Percentiles rank a stretch among this genome's conserved stretches.
These are phyloP conservation scores for Leptomonas pyrrhocoris DNA, from an alignment of 208 protist genomes.

Conservation along the genomic window DNA sequence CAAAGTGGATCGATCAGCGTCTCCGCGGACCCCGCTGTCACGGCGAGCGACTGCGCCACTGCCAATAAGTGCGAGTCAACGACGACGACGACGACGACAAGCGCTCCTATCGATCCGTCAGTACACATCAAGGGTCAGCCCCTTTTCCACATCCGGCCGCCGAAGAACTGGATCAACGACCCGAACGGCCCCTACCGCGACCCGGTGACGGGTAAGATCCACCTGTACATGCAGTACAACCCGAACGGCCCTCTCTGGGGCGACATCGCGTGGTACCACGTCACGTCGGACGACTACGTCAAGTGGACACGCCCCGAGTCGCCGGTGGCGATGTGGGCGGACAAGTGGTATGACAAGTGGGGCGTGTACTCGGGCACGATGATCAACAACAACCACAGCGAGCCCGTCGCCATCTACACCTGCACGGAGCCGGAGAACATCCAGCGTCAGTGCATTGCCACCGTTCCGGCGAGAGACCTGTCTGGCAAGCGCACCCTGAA, in stretches of 20 bases:
- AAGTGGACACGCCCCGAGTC: too few species aligned
- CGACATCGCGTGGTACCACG: too few species aligned
- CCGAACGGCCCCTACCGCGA: too few species aligned
- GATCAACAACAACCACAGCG: conserved; percentile 41
- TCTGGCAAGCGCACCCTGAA: conserved; percentile 32
- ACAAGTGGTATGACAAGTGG: too few species aligned
- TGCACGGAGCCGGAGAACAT: conserved; percentile 46
- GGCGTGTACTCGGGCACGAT: too few species aligned
- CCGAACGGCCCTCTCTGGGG: too few species aligned
- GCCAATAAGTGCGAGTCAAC: neutral
- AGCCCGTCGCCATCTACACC: conserved; percentile 52
- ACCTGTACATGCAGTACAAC: too few species aligned
- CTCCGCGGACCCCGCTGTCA: conserved; percentile 1
- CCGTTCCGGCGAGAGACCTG: conserved; percentile 24
- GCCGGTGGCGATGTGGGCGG: too few species aligned
- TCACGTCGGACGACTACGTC: too few species aligned
- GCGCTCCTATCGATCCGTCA: conserved; percentile 2
- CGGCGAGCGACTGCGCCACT: conserved; percentile 14
- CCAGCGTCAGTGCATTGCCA: conserved; percentile 60
- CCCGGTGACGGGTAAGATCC: too few species aligned
- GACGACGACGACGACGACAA: conserved; percentile 13
- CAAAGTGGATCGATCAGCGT: conserved; percentile 6
- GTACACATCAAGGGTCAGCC: conserved; percentile 28
- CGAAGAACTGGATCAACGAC: conserved; percentile 65
- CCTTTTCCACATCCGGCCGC: conserved; percentile 56